phyloP scores from a whole-genome alignment of 768 basidiomycete genomes.

The Tephrocybe sp. region DNA sequence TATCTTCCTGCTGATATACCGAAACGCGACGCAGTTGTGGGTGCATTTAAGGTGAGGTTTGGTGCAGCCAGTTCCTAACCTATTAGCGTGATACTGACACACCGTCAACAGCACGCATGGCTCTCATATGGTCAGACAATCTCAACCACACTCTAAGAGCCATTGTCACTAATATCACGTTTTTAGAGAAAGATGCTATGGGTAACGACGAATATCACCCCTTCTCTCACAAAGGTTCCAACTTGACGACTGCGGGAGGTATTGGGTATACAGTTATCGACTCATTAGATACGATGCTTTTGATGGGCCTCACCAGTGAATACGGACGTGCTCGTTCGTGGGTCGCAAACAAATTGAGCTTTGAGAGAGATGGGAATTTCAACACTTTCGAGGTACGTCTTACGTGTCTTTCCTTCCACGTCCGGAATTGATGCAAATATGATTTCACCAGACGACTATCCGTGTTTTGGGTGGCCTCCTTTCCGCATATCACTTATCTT shows the following conservation, averaged over 20 bases:
- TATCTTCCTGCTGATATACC: conserved; percentile 50
- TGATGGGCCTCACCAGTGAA: conserved; percentile 83
- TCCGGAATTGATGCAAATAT: neutral
- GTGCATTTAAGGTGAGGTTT: conserved; percentile 72
- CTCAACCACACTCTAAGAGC: neutral
- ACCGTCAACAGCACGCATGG: conserved; percentile 72
- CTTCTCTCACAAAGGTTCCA: conserved; percentile 68
- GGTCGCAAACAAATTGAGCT: conserved; percentile 67
- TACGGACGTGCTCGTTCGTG: conserved; percentile 76
- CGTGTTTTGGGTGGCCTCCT: conserved; percentile 89
- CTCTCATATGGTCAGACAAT: conserved; percentile 80
- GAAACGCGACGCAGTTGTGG: conserved; percentile 70
- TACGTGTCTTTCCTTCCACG: neutral
- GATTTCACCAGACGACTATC: conserved; percentile 73
- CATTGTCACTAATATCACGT: conserved; percentile 8
- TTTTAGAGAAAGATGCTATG: conserved; percentile 83
- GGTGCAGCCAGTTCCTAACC: neutral
- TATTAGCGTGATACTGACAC: conserved; percentile 7
- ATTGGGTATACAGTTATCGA: conserved; percentile 91
- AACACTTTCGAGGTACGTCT: conserved; percentile 86
- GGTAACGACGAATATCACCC: conserved; percentile 94
- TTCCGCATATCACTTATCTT: conserved; percentile 80
- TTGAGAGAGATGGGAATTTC: conserved; percentile 76
- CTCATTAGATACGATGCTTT: conserved; percentile 81
- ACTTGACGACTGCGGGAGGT: conserved; percentile 76